Conservation (phyloP, 2,329 filamentous ascomycete species). For the Hypoxylon sp. region DNA sequence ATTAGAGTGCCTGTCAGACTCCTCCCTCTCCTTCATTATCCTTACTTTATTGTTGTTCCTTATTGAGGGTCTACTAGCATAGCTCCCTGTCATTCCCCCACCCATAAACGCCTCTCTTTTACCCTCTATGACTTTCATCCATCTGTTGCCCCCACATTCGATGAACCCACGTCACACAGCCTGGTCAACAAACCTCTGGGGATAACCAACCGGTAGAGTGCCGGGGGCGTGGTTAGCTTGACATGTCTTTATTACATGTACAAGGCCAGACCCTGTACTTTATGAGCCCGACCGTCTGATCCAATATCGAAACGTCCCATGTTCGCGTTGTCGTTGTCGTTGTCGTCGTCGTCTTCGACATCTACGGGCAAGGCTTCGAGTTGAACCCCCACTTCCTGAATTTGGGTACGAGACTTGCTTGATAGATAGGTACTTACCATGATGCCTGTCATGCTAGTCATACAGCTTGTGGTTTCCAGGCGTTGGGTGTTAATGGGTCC, state of each 20-base stretch:
- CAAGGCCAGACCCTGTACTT: constrained; percentile 30
- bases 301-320: constrained; percentile 36
- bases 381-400: constrained; percentile 19
- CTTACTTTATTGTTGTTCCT: constrained; percentile 36
- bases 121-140: constrained; percentile 24
- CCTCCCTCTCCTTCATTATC: constrained; percentile 21
- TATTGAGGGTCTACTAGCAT: constrained; percentile 28
- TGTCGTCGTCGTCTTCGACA: constrained; percentile 19
- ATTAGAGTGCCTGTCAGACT: constrained; percentile 34
- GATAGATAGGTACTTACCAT: constrained; percentile 11
- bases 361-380: constrained; percentile 24
- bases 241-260: constrained; percentile 32
- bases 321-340: constrained; percentile 18
- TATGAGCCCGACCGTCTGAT: constrained; percentile 25
- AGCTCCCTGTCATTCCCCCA: constrained; percentile 34
- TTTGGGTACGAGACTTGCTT: constrained; percentile 10
- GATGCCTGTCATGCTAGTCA: constrained; percentile 35
- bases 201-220: constrained; percentile 38
- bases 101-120: constrained; percentile 30
- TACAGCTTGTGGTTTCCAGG: constrained; percentile 32
- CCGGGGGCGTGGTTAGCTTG: constrained; percentile 35
- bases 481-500: constrained; percentile 29
- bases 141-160: constrained; percentile 36
- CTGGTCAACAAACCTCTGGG: constrained; percentile 31
- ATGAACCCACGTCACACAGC: constrained; percentile 42